A percentile compares a stretch with the other conserved stretches of the same genome.
phyloP scores from a whole-genome alignment of 2,329 filamentous ascomycete genomes.

The Xenosphaeropsis pyriputrescens region DNA sequence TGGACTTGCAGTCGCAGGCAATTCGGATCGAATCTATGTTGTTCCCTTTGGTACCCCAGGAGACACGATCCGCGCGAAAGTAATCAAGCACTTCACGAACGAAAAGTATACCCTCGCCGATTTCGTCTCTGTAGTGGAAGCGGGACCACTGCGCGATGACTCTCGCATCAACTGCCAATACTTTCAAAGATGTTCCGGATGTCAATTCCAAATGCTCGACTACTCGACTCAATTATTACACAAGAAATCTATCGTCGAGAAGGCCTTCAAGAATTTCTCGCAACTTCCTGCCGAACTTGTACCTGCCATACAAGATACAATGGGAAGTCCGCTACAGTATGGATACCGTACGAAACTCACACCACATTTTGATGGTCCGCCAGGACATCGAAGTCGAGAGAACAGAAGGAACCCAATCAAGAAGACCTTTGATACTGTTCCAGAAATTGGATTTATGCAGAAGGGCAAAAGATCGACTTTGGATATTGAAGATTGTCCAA shows the following conservation, averaged over 20 bases:
- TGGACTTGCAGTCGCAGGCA: slow-evolving; percentile 61
- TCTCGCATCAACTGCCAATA: slow-evolving; percentile 68
- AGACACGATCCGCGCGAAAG: slow-evolving; percentile 64
- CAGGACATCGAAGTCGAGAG: slow-evolving; percentile 26
- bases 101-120: slow-evolving; percentile 66
- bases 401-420: slow-evolving; percentile 34
- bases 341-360: slow-evolving; percentile 94
- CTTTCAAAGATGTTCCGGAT: slow-evolving; percentile 77
- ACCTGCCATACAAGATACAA: slow-evolving; percentile 67
- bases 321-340: slow-evolving; percentile 81
- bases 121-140: slow-evolving; percentile 61
- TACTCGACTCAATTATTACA: slow-evolving; percentile 74
- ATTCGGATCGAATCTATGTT: slow-evolving; percentile 56
- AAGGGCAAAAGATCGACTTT: slow-evolving; percentile 71
- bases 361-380: slow-evolving; percentile 81
- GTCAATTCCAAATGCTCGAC: slow-evolving; percentile 94
- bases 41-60: slow-evolving; percentile 83
- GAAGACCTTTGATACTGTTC: slow-evolving; percentile 46
- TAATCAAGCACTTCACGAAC: slow-evolving; percentile 53
- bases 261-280: slow-evolving; percentile 86
- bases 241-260: slow-evolving; percentile 78
- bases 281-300: slow-evolving; percentile 61
- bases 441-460: slow-evolving; percentile 77
- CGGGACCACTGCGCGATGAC: slow-evolving; percentile 66
- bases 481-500: slow-evolving; percentile 95